Evolutionary conservation across 768 basidiomycete genomes (phyloP), one percentile per base, ranked within the genome.

Genomic region (Auricularia cornea): DNA sequence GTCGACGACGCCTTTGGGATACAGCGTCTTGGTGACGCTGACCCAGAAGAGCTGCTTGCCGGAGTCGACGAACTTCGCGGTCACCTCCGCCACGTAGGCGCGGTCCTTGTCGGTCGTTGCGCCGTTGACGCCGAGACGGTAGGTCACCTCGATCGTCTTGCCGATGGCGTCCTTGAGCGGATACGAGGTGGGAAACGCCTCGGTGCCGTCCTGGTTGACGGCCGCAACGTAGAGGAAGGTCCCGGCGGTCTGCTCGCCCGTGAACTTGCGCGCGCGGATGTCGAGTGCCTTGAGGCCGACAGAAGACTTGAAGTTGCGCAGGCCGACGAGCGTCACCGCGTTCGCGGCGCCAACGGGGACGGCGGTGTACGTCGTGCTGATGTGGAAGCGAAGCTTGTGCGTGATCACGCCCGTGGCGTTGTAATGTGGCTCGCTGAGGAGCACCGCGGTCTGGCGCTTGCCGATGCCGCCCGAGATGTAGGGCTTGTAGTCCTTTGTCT

Each of bases 211-310:
- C 51, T 52, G 51, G 51, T 8, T 10, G n/a, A 52, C 51, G 51
- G 28, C 28, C 11, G 51, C 20, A 20, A 52, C 51, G 6, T 52
- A 52, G 51, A 52, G 51, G 28, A n/a, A n/a, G 20, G 51, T 52
- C 8, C 51, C 51, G 51, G n/a, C 8, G 51, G 51, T 52, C 20
- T 52, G 12, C 51, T 52, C 51, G 28, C 51, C 51, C 12, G 51
- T 52, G 28, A 52, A 52, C n/a, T 10, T 52, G 51, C 51, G 51
- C n/a, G 51, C 51, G n/a, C 28, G 20, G 20, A 52, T n/a, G 20
- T 52, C 51, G 51, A 52, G 51, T 20, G 51, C 51, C 51, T 52
- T 52, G n/a, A 52, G 51, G 51, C 51, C 51, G 51, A 52, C 51
- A 8, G 51, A 14, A n/a, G 51, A 20, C 8, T 52, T 28, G 51